A percentile compares a stretch with the other conserved stretches of the same genome.
Conservation (phyloP, 257 asterid species). For the Pogostemon cablin region DNA sequence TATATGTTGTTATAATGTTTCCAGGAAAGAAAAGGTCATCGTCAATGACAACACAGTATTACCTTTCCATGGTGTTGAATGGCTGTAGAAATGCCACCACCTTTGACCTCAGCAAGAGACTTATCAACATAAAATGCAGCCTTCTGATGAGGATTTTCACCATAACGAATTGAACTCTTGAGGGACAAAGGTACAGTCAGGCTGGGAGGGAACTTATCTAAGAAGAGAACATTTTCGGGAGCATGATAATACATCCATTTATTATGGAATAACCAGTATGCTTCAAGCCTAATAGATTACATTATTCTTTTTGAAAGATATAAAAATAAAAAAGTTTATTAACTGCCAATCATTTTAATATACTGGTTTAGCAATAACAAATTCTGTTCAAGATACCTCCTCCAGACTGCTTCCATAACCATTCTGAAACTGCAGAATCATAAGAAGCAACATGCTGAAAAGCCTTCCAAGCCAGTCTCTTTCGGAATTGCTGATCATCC, state of each 20-base stretch:
- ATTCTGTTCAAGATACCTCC: constrained; percentile 57
- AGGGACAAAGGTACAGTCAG: constrained; percentile 75
- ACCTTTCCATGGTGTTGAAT: constrained; percentile 98
- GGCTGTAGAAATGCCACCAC: constrained; percentile 95
- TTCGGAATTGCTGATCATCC: constrained; percentile 69
- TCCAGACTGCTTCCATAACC: constrained; percentile 93
- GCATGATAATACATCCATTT: constrained; percentile 6
- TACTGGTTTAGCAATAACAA: constrained; percentile 12
- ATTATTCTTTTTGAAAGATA: not conserved
- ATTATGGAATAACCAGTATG: not conserved
- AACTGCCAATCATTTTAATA: not conserved
- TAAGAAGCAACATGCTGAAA: constrained; percentile 97
- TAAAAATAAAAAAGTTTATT: not conserved
- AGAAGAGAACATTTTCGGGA: constrained; percentile 32
- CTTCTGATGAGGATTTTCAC: constrained; percentile 98
- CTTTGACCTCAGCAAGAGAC: constrained; percentile 90
- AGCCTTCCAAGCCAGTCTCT: constrained; percentile 91
- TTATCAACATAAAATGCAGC: constrained; percentile 93
- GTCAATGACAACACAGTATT: constrained; percentile 18
- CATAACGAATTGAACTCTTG: constrained; percentile 87
- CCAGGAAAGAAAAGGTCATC: not conserved
- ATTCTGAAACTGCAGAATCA: constrained; percentile 98
- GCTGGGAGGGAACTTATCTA: constrained; percentile 83
- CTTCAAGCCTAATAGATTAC: not conserved
- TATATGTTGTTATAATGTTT: not conserved